Percentiles rank a stretch among this genome's conserved stretches.
phyloP scores from a whole-genome alignment of 1,284 basidiomycete genomes.

The Cryptococcus sp. region DNA sequence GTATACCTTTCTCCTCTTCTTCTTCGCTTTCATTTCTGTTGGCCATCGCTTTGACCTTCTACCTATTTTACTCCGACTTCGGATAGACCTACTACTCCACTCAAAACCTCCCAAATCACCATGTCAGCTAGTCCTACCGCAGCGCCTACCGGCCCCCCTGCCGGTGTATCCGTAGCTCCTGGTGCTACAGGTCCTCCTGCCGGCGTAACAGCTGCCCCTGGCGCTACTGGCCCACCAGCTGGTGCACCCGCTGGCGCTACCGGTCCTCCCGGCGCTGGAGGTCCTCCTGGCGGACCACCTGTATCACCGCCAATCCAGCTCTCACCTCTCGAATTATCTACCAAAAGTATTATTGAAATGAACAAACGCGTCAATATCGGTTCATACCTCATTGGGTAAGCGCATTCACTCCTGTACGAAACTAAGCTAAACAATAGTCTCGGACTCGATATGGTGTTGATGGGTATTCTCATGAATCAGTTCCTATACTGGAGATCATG shows the following conservation, averaged over 20 bases:
- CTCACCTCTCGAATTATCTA: neutral
- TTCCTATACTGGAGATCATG: neutral
- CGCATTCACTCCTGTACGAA: neutral
- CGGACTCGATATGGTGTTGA: neutral
- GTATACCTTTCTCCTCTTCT: too few relatives aligned
- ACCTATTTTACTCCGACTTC: too few relatives aligned
- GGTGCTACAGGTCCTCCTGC: neutral
- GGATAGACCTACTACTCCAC: too few relatives aligned
- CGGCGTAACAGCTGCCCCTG: neutral
- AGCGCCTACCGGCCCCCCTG: too few relatives aligned
- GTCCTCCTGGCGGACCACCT: neutral
- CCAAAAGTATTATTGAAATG: neutral
- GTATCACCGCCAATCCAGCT: neutral
- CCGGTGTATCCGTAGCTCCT: too few relatives aligned
- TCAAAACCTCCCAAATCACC: too few relatives aligned
- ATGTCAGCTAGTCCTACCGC: too few relatives aligned
- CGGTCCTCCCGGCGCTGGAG: neutral
- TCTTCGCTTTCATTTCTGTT: too few relatives aligned
- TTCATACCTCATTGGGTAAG: neutral
- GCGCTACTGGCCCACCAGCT: neutral
- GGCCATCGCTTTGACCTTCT: too few relatives aligned
- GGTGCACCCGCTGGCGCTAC: neutral
- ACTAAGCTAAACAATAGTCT: neutral
- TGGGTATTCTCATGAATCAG: neutral
- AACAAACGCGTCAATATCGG: neutral